Evolutionary conservation across 2,329 filamentous ascomycete genomes (phyloP).

Genomic region (Sphaerulina musiva): DNA sequence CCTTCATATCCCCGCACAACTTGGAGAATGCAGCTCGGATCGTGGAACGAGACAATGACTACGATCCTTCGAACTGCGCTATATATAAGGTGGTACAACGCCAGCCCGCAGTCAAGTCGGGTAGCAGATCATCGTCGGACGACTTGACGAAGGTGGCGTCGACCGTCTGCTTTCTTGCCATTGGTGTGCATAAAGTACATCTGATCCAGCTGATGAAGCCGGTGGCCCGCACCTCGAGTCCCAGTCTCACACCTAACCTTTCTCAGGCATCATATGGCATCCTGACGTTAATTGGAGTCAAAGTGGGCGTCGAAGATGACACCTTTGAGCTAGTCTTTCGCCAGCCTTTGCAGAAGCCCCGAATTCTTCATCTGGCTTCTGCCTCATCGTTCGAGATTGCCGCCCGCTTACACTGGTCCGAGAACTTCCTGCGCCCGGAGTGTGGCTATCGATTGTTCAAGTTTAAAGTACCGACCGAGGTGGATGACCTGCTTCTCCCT

Average conservation of each 20-base stretch:
- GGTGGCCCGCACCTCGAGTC: constrained; percentile 44
- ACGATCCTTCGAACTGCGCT: constrained; percentile 60
- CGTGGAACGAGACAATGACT: constrained; percentile 61
- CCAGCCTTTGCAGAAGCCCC: constrained; percentile 50
- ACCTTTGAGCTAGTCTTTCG: constrained; percentile 59
- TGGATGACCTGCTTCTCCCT: constrained; percentile 47
- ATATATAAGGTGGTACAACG: constrained; percentile 64
- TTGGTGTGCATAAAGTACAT: constrained; percentile 61
- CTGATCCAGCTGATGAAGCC: constrained; percentile 6
- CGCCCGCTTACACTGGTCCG: constrained; percentile 53
- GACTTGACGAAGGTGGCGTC: constrained; percentile 60
- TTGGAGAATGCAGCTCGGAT: constrained; percentile 57
- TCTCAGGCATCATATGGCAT: constrained; percentile 55
- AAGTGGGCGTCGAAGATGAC: constrained; percentile 57
- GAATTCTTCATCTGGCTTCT: constrained; percentile 56
- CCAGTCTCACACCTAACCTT: constrained; percentile 47
- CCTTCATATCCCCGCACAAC: constrained; percentile 52
- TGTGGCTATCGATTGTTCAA: constrained; percentile 59
- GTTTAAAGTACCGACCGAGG: constrained; percentile 52
- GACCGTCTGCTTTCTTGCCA: constrained; percentile 60
- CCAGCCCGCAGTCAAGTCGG: constrained; percentile 48
- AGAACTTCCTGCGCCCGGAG: constrained; percentile 58
- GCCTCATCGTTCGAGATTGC: constrained; percentile 59
- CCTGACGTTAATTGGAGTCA: constrained; percentile 54
- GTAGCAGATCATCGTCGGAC: constrained; percentile 55